Conservation (phyloP, 371 early-diverging fungal species). For the Saksenaea vasiformis region DNA sequence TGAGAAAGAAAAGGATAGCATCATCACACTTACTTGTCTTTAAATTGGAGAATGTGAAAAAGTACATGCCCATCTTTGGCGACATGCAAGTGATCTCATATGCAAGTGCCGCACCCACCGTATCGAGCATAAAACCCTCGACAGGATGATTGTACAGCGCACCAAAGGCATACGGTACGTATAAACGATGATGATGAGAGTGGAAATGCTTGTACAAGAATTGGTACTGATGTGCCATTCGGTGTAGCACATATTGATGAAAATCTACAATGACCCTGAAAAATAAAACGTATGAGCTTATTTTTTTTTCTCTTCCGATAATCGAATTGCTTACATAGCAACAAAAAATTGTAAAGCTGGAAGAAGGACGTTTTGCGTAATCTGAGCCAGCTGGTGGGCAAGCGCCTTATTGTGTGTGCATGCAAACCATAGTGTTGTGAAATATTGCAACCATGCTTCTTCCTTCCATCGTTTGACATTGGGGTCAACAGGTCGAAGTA, state of each 20-base stretch:
- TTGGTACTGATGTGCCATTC: slow-evolving; percentile 69
- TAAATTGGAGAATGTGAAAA: slow-evolving; percentile 75
- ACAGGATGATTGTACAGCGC: slow-evolving; percentile 83
- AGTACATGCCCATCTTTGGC: slow-evolving; percentile 63
- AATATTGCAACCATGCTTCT: background rate
- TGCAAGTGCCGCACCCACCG: slow-evolving; percentile 67
- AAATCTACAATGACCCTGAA: slow-evolving; percentile 60
- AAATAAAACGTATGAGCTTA: slow-evolving; percentile 7
- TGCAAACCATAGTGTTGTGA: background rate
- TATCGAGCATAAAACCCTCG: slow-evolving; percentile 79
- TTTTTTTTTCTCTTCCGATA: background rate
- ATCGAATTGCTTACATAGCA: slow-evolving; percentile 30
- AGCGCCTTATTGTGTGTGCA: background rate
- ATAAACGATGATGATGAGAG: slow-evolving; percentile 76
- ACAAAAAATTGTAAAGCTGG: slow-evolving; percentile 33
- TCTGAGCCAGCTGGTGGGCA: background rate
- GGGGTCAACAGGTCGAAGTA: slow-evolving; percentile 27
- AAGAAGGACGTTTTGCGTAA: background rate
- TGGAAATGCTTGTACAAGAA: slow-evolving; percentile 76
- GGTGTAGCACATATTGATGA: slow-evolving; percentile 79
- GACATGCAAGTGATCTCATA: slow-evolving; percentile 71
- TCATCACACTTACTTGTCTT: slow-evolving; percentile 59
- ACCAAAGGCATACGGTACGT: slow-evolving; percentile 78
- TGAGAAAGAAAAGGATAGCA: background rate
- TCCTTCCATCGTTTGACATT: slow-evolving; percentile 10